These are phyloP conservation scores for Tricholoma hemisulphureum DNA, from an alignment of 768 basidiomycete genomes.

Conservation along the genomic window DNA sequence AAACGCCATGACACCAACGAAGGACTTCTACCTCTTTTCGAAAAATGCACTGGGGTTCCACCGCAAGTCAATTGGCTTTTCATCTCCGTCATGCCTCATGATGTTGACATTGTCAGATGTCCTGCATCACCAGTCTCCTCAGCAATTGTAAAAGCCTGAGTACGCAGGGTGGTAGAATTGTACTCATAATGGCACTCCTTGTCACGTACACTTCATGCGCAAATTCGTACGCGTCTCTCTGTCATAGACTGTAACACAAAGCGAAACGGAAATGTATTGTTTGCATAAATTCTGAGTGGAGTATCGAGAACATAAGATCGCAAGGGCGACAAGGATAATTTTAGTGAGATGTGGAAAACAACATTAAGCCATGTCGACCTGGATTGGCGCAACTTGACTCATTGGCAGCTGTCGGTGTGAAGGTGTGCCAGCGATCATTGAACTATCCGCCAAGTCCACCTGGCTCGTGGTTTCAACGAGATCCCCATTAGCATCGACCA, in stretches of 20 bases:
- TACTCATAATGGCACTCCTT: no score
- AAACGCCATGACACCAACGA: neutral
- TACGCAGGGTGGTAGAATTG: no score
- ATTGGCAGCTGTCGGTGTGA: conserved; percentile 84
- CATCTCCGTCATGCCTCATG: neutral
- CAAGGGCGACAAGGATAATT: neutral
- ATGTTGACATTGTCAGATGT: neutral
- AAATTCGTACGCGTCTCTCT: no score
- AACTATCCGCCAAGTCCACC: conserved; percentile 93
- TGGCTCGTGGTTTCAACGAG: conserved; percentile 96
- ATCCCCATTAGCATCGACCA: conserved; percentile 99
- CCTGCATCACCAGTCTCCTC: neutral
- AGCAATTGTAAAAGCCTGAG: neutral
- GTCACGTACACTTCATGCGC: no score
- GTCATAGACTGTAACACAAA: no score
- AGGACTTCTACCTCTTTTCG: neutral
- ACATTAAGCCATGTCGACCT: conserved; percentile 42
- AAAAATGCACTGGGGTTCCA: neutral
- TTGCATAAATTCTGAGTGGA: neutral
- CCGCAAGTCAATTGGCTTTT: neutral
- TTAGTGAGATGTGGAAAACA: neutral
- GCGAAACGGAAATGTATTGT: neutral
- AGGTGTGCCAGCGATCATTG: conserved; percentile 95
- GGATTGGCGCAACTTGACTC: conserved; percentile 70
- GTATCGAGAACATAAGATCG: neutral